Evolutionary conservation across 2,329 filamentous ascomycete species (phyloP).

Genomic region (Cytospora piceae): DNA sequence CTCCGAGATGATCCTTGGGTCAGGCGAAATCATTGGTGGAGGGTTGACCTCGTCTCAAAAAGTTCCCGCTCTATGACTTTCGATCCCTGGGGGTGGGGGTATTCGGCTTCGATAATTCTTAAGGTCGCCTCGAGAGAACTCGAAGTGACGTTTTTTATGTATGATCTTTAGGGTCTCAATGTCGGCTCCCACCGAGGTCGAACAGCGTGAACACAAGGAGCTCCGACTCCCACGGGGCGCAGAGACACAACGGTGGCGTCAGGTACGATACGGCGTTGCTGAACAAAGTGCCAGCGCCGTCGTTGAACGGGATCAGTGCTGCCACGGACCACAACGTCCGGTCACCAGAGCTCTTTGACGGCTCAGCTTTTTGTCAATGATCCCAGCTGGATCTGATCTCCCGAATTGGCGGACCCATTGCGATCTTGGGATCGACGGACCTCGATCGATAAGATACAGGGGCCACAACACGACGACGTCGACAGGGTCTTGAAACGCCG

Average conservation of each 20-base stretch:
- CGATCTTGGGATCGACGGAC: slow-evolving; percentile 17
- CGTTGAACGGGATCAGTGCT: neutral
- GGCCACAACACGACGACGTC: slow-evolving; percentile 10
- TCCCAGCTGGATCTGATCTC: neutral
- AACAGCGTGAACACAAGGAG: neutral
- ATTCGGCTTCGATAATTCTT: no score
- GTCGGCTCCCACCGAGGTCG: neutral
- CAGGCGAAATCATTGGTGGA: neutral
- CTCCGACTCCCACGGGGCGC: neutral
- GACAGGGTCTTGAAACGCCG: slow-evolving; percentile 23
- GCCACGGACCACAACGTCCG: neutral
- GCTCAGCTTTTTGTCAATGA: neutral
- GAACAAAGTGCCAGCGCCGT: no score
- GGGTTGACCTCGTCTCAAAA: neutral
- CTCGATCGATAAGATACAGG: slow-evolving; percentile 11
- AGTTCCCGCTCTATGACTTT: neutral
- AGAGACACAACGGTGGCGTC: neutral
- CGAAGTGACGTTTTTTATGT: neutral
- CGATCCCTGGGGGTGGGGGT: neutral
- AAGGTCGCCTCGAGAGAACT: no score
- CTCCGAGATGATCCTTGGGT: neutral
- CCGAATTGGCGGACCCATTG: slow-evolving; percentile 3
- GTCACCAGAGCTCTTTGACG: neutral
- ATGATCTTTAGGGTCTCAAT: neutral
- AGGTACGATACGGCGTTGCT: no score